phyloP scores from a whole-genome alignment of 2,329 filamentous ascomycete genomes.

The Penicillium expansum region DNA sequence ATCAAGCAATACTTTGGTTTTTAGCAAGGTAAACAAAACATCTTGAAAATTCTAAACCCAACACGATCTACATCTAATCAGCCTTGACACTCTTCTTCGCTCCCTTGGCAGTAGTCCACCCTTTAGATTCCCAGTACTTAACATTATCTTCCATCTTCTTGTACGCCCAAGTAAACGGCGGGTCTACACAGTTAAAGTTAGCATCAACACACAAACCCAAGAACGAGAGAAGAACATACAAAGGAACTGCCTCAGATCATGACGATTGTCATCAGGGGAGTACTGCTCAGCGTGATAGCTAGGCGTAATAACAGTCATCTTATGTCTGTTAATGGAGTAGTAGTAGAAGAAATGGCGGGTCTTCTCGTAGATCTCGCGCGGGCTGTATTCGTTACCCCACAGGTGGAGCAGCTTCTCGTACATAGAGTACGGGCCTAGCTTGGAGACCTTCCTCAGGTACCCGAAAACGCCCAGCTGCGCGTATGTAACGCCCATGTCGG shows the following conservation, averaged over 20 bases:
- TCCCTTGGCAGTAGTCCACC: slow-evolving; percentile 33
- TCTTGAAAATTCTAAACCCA: not conserved
- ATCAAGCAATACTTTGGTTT: too few relatives aligned
- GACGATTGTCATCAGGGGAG: slow-evolving; percentile 57
- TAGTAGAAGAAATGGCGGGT: slow-evolving; percentile 45
- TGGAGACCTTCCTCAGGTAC: slow-evolving; percentile 54
- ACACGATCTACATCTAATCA: slow-evolving; percentile 19
- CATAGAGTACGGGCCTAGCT: slow-evolving; percentile 55
- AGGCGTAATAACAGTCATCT: slow-evolving; percentile 61
- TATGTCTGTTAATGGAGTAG: slow-evolving; percentile 65
- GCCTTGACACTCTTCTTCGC: slow-evolving; percentile 39
- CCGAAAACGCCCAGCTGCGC: slow-evolving; percentile 54
- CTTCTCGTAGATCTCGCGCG: slow-evolving; percentile 49
- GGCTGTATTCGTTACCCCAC: slow-evolving; percentile 44
- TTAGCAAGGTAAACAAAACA: not conserved
- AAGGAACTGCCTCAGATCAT: slow-evolving; percentile 57
- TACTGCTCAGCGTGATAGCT: slow-evolving; percentile 55
- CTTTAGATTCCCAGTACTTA: slow-evolving; percentile 42
- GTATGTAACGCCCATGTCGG: slow-evolving; percentile 55
- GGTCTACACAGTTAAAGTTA: slow-evolving; percentile 23
- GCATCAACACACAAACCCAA: not conserved
- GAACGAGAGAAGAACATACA: slow-evolving; percentile 27
- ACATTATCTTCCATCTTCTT: slow-evolving; percentile 51
- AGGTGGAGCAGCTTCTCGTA: slow-evolving; percentile 53
- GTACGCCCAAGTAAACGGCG: slow-evolving; percentile 46